Base-by-base conservation (phyloP, 2,329 filamentous ascomycete genomes). In the Fusarium luffae region DNA sequence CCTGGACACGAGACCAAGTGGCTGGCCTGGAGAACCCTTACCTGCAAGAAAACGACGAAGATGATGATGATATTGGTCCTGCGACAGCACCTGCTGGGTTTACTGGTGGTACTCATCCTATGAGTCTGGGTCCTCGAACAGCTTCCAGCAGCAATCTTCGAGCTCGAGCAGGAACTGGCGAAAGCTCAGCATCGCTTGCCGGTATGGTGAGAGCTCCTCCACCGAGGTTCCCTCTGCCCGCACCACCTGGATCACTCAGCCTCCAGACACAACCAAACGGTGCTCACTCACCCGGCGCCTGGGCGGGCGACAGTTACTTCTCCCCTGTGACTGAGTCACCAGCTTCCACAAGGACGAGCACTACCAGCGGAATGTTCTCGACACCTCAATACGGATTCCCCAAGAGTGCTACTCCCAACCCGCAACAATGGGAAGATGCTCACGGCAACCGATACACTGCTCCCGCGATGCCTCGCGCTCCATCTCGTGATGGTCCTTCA, bases 361-460 rank as follows among this genome's bases (percentile, higher is more conserved):
- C 89, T 2, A 86, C 92, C 7, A 93, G 92, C 42, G 89, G 90
- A 47, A 90, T 94, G 77, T 97, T 94, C 74, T 77, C 79, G 2
- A 76, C 79, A 2, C 79, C 80, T n/a, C 78, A 80, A 5, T 88
- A 86, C 69, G 89, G 90, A 3, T 97, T 97, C 75, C 90, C 93
- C 54, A 91, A 94, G 66, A 88, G 72, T 4, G 85, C 85, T 13
- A 90, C 90, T 2, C 90, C 93, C 3, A 87, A 90, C 69, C 86
- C 88, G 37, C 49, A 84, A 84, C 1, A 52, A 27, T 93, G 92
- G 85, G 89, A 90, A 75, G 93, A 97, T 25, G 89, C 88, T 74
- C 91, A 92, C 73, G 89, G 88, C 74, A 92, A 92, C 74, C 89
- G 95, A 30, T 97, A 97, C 77, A 97, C 95, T 1, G 93, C 95